Evolutionary conservation across 2,329 filamentous ascomycete species (phyloP).

Genomic region (Cercospora sp.): DNA sequence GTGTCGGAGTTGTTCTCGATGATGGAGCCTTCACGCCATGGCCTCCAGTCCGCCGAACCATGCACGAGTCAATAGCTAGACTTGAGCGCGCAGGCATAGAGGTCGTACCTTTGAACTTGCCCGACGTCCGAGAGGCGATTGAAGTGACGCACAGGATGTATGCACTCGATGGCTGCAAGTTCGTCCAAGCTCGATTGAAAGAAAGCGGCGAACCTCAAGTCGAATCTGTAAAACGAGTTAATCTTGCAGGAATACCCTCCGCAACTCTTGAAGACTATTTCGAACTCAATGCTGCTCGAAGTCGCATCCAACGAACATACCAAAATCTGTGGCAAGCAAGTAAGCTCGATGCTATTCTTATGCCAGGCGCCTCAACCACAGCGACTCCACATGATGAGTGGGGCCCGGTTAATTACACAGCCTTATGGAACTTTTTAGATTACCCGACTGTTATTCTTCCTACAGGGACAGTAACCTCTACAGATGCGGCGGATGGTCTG

Average conservation of each 20-base stretch:
- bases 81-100: slow-evolving; percentile 44
- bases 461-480: neutral
- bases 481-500: slow-evolving; percentile 14
- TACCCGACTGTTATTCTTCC: slow-evolving; percentile 3
- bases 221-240: slow-evolving; percentile 28
- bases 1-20: slow-evolving; percentile 51
- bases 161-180: slow-evolving; percentile 28
- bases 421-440: slow-evolving; percentile 28
- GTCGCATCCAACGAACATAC: slow-evolving; percentile 28
- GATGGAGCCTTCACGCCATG: slow-evolving; percentile 53
- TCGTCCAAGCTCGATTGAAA: slow-evolving; percentile 20
- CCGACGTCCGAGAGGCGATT: slow-evolving; percentile 16
- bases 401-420: slow-evolving; percentile 27
- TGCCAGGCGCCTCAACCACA: slow-evolving; percentile 38
- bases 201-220: slow-evolving; percentile 28
- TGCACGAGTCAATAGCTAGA: slow-evolving; percentile 43
- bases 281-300: slow-evolving; percentile 14
- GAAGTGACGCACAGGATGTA: slow-evolving; percentile 23
- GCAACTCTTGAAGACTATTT: slow-evolving; percentile 19
- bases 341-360: slow-evolving; percentile 53
- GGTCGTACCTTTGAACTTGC: slow-evolving; percentile 26
- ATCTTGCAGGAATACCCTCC: slow-evolving; percentile 21
- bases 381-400: slow-evolving; percentile 26
- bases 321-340: slow-evolving; percentile 46
- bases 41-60: slow-evolving; percentile 50